A percentile compares a stretch with the other conserved stretches of the same genome.
phyloP scores from a whole-genome alignment of 306 rosid genomes.

The Arachis stenosperma region DNA sequence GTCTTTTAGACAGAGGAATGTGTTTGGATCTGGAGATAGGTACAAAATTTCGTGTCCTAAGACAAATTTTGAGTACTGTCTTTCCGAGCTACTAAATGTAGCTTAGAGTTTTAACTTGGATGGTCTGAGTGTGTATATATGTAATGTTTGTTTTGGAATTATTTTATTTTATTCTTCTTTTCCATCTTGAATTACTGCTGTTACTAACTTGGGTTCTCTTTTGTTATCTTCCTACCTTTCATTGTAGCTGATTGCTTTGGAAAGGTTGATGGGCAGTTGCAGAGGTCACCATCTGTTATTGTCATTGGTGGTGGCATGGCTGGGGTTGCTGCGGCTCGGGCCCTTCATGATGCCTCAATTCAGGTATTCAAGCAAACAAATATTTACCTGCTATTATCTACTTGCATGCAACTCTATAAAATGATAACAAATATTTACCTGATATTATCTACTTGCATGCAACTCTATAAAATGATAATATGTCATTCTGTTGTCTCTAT shows the following conservation, averaged over 20 bases:
- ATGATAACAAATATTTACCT: slow-evolving; percentile 1
- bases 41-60: no score
- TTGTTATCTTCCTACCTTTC: background rate
- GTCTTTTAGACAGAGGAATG: no score
- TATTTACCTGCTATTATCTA: background rate
- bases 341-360: slow-evolving; percentile 88
- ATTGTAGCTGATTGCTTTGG: slow-evolving; percentile 63
- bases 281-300: slow-evolving; percentile 86
- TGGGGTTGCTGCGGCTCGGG: slow-evolving; percentile 92
- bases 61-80: no score
- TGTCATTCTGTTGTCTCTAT: background rate
- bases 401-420: background rate
- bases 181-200: background rate
- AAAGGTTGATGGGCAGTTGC: slow-evolving; percentile 47
- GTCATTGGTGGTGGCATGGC: slow-evolving; percentile 96
- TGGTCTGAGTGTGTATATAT: no score
- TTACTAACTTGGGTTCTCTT: slow-evolving; percentile 22
- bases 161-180: background rate
- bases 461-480: slow-evolving; percentile 1
- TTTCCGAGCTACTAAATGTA: no score
- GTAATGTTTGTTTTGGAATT: background rate
- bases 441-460: slow-evolving; percentile 1
- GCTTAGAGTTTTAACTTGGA: no score
- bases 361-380: slow-evolving; percentile 55
- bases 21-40: no score